These are phyloP conservation scores for Verticillium tricorpus DNA, from an alignment of 2,329 filamentous ascomycete species.

Conservation along the genomic window DNA sequence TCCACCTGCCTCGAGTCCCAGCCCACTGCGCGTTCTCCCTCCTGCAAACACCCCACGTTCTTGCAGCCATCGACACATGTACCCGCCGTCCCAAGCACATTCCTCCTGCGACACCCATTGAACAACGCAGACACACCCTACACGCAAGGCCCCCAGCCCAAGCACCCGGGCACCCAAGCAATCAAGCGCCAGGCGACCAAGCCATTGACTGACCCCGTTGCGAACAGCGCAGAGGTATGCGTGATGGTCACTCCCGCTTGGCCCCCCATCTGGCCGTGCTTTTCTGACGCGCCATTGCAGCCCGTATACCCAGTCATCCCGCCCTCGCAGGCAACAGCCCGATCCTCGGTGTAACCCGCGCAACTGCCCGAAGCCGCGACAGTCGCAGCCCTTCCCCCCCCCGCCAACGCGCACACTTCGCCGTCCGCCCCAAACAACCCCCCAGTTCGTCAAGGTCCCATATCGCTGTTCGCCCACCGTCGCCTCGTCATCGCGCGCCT, in stretches of 20 bases:
- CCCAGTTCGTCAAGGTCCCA: not conserved
- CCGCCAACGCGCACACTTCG: not conserved
- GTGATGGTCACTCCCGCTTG: not conserved
- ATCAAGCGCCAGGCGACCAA: slow-evolving; percentile 2
- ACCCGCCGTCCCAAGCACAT: slow-evolving; percentile 15
- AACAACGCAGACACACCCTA: slow-evolving; percentile 14
- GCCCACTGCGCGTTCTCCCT: slow-evolving; percentile 18
- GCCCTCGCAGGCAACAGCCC: slow-evolving; percentile 7
- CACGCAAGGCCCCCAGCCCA: not conserved
- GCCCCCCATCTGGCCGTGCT: slow-evolving; percentile 1
- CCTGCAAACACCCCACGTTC: slow-evolving; percentile 33
- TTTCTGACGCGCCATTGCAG: slow-evolving; percentile 35
- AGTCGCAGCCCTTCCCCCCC: not conserved
- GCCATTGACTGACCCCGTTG: not conserved
- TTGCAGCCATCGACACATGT: slow-evolving; percentile 20
- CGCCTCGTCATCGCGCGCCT: not conserved
- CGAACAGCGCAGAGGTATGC: not conserved
- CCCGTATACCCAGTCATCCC: slow-evolving; percentile 10
- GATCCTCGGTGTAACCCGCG: slow-evolving; percentile 13
- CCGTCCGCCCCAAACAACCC: not conserved
- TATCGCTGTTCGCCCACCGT: not conserved
- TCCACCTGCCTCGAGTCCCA: not conserved
- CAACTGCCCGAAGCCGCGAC: not conserved
- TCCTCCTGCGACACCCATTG: slow-evolving; percentile 11
- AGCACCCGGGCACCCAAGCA: not conserved